phyloP scores from a whole-genome alignment of 2,329 filamentous ascomycete genomes.

The Fusarium subtropicale region DNA sequence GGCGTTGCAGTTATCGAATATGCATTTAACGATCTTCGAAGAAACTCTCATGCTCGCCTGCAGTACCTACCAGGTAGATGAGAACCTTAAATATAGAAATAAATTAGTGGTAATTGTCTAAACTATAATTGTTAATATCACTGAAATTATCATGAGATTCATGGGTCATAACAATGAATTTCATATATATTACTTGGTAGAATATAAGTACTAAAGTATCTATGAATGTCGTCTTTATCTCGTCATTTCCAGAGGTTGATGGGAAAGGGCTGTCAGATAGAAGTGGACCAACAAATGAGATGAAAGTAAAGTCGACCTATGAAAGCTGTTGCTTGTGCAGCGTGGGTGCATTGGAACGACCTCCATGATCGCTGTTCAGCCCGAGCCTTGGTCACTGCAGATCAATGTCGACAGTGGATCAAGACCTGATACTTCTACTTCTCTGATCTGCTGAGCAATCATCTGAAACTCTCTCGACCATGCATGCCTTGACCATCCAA shows the following conservation, averaged over 20 bases:
- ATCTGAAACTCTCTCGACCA: background rate
- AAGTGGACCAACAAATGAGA: background rate
- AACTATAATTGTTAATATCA: background rate
- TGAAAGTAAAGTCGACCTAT: background rate
- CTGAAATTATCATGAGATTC: too few species aligned
- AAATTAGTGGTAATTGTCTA: background rate
- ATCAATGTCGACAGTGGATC: background rate
- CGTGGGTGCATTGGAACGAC: background rate
- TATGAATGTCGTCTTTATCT: background rate
- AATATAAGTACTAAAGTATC: background rate
- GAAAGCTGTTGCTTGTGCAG: background rate
- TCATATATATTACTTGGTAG: background rate
- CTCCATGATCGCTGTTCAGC: background rate
- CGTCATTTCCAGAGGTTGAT: background rate
- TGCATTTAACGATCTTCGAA: constrained; percentile 22
- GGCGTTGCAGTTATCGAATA: constrained; percentile 8
- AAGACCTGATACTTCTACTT: background rate
- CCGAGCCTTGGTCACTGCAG: background rate
- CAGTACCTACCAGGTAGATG: background rate
- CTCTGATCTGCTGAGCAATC: background rate
- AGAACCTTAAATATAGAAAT: background rate
- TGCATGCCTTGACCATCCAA: background rate
- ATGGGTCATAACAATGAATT: background rate
- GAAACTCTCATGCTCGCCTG: background rate
- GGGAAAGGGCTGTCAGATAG: background rate